Percentiles rank a stretch among this genome's conserved stretches.
Evolutionary conservation across 2,329 filamentous ascomycete species (phyloP).

Genomic region (Penicillium sp.): DNA sequence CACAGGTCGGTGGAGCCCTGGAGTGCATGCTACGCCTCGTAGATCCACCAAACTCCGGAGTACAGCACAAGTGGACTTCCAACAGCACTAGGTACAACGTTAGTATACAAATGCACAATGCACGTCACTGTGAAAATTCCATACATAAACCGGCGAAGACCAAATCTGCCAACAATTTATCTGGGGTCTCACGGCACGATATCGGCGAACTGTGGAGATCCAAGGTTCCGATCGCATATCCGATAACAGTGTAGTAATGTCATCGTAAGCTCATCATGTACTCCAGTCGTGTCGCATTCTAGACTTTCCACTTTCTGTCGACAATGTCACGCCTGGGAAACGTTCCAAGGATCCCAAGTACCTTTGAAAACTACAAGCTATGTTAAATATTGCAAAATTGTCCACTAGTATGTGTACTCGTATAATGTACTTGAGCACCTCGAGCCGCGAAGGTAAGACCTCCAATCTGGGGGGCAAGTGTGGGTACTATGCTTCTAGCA

Average conservation of each 20-base stretch:
- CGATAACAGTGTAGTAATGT: conserved; percentile 3
- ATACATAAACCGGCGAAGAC: conserved; percentile 1
- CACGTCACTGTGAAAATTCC: conserved; percentile 23
- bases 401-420: neutral
- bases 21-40: conserved; percentile 6
- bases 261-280: neutral
- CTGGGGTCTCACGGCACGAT: neutral
- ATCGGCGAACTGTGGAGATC: neutral
- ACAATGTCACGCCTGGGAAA: too few relatives aligned
- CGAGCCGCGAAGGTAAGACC: neutral
- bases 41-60: conserved; percentile 18
- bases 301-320: neutral
- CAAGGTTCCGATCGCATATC: neutral
- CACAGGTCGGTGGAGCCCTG: conserved; percentile 15
- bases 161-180: neutral
- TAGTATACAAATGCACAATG: conserved; percentile 19
- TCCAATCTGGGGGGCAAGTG: neutral
- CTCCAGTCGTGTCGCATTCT: neutral
- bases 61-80: conserved; percentile 17
- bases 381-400: too few relatives aligned
- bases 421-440: neutral
- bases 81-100: neutral
- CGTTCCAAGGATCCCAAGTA: too few relatives aligned
- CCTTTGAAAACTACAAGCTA: neutral
- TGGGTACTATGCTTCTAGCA: conserved; percentile 9